These are phyloP conservation scores for Saturnispora mendoncae DNA, from an alignment of 805 yeast species.

Conservation along the genomic window DNA sequence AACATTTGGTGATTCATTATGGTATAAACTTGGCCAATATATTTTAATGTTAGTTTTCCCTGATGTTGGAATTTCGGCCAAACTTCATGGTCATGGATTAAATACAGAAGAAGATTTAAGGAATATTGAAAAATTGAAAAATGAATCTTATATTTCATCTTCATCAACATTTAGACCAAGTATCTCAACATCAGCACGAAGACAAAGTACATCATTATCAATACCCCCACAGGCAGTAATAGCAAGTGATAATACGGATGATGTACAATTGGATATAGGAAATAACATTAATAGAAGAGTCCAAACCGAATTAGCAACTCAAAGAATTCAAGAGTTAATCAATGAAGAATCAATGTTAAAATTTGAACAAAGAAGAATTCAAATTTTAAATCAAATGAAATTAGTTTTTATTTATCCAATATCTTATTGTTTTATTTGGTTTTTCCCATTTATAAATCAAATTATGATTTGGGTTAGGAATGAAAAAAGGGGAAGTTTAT, in stretches of 20 bases:
- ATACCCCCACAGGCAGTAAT: not conserved
- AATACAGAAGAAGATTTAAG: constrained; percentile 22
- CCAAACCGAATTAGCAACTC: constrained; percentile 14
- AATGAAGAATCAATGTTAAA: constrained; percentile 53
- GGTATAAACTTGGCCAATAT: constrained; percentile 26
- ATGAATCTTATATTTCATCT: constrained; percentile 6
- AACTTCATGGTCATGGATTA: constrained; percentile 24
- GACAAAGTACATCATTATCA: not conserved
- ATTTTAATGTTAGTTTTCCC: constrained; percentile 26
- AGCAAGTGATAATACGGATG: not conserved
- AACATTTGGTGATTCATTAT: constrained; percentile 23
- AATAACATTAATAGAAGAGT: constrained; percentile 15
- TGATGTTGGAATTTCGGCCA: constrained; percentile 25
- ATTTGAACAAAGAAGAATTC: constrained; percentile 53
- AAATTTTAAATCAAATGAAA: constrained; percentile 69
- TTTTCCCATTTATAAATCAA: constrained; percentile 66
- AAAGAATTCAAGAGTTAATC: constrained; percentile 30
- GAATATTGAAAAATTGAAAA: constrained; percentile 20
- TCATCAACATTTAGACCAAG: not conserved
- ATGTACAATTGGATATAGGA: constrained; percentile 1
- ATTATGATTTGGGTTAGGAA: constrained; percentile 40
- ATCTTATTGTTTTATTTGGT: constrained; percentile 74
- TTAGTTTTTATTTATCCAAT: constrained; percentile 77
- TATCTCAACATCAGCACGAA: not conserved
- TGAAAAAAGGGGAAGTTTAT: constrained; percentile 43